phyloP scores from a whole-genome alignment of 805 yeast species.

The Lipomyces sp. region DNA sequence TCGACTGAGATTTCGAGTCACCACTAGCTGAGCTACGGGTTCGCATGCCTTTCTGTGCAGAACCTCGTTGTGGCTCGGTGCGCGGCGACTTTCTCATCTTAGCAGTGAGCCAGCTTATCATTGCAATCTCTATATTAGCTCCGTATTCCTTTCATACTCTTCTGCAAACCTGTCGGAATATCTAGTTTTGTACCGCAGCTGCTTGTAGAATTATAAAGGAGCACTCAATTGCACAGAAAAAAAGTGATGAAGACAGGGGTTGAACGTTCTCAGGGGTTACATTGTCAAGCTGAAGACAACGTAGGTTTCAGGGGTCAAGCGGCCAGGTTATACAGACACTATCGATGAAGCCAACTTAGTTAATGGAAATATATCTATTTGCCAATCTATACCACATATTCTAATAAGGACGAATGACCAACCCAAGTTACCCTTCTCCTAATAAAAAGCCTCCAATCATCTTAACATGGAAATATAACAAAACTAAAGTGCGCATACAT shows the following conservation, averaged over 20 bases:
- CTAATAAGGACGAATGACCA: background rate
- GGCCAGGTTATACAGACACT: no score
- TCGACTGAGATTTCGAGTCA: background rate
- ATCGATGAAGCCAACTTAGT: no score
- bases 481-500: background rate
- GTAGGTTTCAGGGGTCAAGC: no score
- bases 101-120: background rate
- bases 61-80: background rate
- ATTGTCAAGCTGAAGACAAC: background rate
- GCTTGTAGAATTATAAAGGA: background rate
- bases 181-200: background rate
- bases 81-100: background rate
- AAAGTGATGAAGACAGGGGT: background rate
- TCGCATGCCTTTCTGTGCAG: background rate
- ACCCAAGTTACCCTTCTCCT: background rate
- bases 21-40: background rate
- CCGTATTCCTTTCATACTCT: background rate
- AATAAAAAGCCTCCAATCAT: no score
- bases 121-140: background rate
- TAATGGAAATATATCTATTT: background rate
- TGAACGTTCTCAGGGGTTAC: background rate
- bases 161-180: background rate
- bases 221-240: background rate
- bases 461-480: no score
- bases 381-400: background rate